Evolutionary conservation across 1,284 basidiomycete genomes (phyloP), one percentile per base, ranked within the genome.

Genomic region (Ustilago lituana): DNA sequence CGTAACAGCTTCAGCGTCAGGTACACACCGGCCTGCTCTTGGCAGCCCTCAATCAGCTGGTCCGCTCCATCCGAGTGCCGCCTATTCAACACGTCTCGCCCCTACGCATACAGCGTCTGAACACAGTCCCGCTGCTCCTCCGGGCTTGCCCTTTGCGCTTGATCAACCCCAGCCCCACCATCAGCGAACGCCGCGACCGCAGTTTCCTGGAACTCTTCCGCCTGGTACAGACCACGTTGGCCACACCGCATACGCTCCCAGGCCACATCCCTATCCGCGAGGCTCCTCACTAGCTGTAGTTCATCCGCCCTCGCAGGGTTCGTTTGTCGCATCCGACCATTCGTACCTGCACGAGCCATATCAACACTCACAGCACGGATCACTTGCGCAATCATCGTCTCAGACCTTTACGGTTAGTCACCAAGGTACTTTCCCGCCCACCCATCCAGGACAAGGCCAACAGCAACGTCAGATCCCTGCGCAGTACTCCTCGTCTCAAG

Each of bases 91-190:
- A 5, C 41, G 27, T 26, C 17, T 33, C 6, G 8, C 31, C n/a
- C 31, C 39, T 3, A 29, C 37, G 11, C 44, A 43, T 26, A n/a
- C 40, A 12, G 36, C 36, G 4, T 9, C 44, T 3, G 36, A 20
- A 4, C 36, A 56, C 27, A 22, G 5, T 36, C 39, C 20, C 22
- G 23, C 53, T 1, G 43, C 43, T n/a, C 26, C 43, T 29, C 35
- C 43, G 14, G 31, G 53, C 54, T 53, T 49, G n/a, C 54, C 60
- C 29, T 44, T 63, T n/a, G 54, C 53, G 9, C 22, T 24, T 12
- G 17, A 41, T 35, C 49, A 41, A 17, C 37, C 49, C 3, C 49
- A 26, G 8, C 19, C 49, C n/a, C 53, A 27, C 15, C 60, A 48
- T 26, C 60, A 57, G 35, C 48, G 36, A 17, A 31, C 39, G 11